Evolutionary conservation across 257 asterid genomes (phyloP).

Genomic region (Phtheirospermum japonicum): DNA sequence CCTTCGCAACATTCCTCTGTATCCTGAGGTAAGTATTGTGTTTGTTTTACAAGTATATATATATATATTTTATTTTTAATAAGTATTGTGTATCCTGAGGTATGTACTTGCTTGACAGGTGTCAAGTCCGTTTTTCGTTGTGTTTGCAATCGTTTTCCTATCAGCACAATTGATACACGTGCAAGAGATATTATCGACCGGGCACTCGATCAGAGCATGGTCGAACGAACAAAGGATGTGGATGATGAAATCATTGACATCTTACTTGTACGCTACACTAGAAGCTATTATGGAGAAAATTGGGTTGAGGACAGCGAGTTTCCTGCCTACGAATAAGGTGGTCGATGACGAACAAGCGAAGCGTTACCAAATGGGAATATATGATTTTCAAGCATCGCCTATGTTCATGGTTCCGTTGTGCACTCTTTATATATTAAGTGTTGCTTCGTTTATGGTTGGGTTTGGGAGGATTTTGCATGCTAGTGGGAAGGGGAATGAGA

Average conservation of each 20-base stretch:
- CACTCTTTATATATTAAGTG: constrained; percentile 41
- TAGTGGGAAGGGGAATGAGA: constrained; percentile 20
- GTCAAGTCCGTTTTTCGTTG: constrained; percentile 41
- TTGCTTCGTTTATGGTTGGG: constrained; percentile 39
- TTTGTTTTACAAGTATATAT: background rate
- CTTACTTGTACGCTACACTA: constrained; percentile 46
- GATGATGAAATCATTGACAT: constrained; percentile 54
- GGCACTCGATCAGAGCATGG: constrained; percentile 44
- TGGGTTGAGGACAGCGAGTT: constrained; percentile 49
- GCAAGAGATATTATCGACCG: constrained; percentile 48
- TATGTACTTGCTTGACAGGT: constrained; percentile 44
- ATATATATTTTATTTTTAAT: too few relatives aligned
- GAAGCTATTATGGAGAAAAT: constrained; percentile 39
- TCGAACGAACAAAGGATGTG: constrained; percentile 56
- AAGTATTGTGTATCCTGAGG: too few relatives aligned
- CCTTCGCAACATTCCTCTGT: constrained; percentile 46
- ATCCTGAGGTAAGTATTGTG: constrained; percentile 46
- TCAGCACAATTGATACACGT: constrained; percentile 47
- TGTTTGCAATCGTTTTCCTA: constrained; percentile 37
- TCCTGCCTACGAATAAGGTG: constrained; percentile 56
- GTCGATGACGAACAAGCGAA: constrained; percentile 41
- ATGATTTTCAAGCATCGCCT: constrained; percentile 51
- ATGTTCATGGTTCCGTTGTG: constrained; percentile 47
- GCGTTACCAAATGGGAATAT: constrained; percentile 43
- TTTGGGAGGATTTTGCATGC: constrained; percentile 24